A percentile compares a stretch with the other conserved stretches of the same genome.
Conservation (phyloP, 2,329 filamentous ascomycete species). For the Fusarium sp. region DNA sequence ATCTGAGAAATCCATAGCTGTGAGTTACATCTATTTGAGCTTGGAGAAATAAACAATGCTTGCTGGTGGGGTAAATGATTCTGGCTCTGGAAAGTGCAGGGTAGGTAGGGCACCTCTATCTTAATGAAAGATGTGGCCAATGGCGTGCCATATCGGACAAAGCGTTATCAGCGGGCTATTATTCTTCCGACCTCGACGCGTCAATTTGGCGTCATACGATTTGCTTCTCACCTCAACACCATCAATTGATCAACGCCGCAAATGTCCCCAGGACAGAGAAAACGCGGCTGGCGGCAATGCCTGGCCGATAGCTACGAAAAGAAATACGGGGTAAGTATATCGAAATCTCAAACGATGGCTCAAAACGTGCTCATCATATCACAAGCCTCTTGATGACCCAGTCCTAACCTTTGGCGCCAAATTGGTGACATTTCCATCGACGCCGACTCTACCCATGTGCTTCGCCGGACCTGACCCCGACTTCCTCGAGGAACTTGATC, state of each 20-base stretch:
- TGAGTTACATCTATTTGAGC: accelerated
- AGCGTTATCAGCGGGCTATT: neutral
- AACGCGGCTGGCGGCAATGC: neutral
- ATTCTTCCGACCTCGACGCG: neutral
- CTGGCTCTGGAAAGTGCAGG: neutral
- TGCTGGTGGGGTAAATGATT: neutral
- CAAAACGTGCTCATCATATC: accelerated
- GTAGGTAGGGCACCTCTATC: neutral
- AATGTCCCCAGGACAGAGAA: neutral
- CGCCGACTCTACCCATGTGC: neutral
- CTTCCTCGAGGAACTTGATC: neutral
- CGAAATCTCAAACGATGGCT: accelerated
- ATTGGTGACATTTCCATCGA: neutral
- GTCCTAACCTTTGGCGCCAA: neutral
- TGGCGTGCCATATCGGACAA: neutral
- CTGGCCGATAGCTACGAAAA: neutral
- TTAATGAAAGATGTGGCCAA: neutral
- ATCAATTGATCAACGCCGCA: accelerated
- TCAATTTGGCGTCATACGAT: accelerated
- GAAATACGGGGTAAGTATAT: accelerated
- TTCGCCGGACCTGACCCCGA: neutral
- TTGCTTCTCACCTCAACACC: accelerated
- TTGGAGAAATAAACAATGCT: neutral
- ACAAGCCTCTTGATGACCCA: neutral
- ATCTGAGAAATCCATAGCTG: neutral